A percentile compares a stretch with the other conserved stretches of the same genome.
Evolutionary conservation across 2,329 filamentous ascomycete genomes (phyloP).

Genomic region (Neonectria ditissima): DNA sequence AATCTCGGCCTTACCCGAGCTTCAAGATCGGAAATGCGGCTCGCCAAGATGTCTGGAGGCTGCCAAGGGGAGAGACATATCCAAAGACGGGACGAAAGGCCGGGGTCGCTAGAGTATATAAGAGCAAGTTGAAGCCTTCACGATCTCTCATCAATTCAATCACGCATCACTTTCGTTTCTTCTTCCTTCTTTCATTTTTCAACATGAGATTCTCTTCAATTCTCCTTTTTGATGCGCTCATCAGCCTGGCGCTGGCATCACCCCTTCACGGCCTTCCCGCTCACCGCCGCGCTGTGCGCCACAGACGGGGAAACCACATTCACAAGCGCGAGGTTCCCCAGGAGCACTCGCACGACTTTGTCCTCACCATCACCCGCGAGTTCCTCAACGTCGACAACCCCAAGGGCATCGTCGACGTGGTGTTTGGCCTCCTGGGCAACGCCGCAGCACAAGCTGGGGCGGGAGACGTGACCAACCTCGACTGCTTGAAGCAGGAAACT

Average conservation of each 20-base stretch:
- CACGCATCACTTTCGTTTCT: slow-evolving; percentile 9
- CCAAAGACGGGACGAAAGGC: background rate
- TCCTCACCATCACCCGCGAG: slow-evolving; percentile 58
- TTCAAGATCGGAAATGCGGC: slow-evolving; percentile 2
- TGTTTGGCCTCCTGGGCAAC: slow-evolving; percentile 63
- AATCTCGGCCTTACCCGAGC: background rate
- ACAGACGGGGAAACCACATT: slow-evolving; percentile 8
- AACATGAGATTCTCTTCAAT: slow-evolving; percentile 34
- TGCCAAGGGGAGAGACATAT: background rate
- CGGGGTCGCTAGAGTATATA: background rate
- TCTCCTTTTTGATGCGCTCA: slow-evolving; percentile 18
- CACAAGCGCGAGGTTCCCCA: slow-evolving; percentile 62
- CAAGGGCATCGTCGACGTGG: slow-evolving; percentile 61
- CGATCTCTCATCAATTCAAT: background rate
- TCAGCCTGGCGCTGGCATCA: slow-evolving; percentile 34
- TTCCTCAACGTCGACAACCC: slow-evolving; percentile 62
- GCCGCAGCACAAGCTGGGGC: slow-evolving; percentile 54
- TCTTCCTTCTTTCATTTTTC: background rate
- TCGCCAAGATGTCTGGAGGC: slow-evolving; percentile 1
- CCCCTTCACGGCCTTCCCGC: slow-evolving; percentile 23
- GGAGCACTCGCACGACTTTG: slow-evolving; percentile 66
- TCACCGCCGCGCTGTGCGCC: background rate
- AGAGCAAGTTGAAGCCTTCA: background rate
- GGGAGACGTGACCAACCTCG: slow-evolving; percentile 57
- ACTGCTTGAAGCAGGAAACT: slow-evolving; percentile 60